Base-by-base conservation (phyloP, 2,329 filamentous ascomycete species). In the Neospermospora avenae region DNA sequence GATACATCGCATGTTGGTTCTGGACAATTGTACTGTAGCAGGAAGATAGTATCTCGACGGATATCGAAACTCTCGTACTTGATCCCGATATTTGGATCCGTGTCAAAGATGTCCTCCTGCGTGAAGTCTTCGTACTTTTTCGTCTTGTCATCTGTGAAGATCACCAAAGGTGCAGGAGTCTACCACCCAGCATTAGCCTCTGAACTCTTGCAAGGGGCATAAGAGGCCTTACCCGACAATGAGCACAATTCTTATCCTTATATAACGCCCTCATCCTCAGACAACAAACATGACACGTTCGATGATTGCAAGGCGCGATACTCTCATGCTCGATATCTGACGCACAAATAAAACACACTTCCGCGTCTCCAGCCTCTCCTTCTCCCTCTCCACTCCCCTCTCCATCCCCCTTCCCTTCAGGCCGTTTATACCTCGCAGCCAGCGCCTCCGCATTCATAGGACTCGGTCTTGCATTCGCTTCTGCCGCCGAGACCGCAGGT, bases 311-410 rank as follows among this genome's bases (percentile, higher is more conserved):
- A 20, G 95, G 93, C 34, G 93, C 87, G 65, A 99, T 86, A 10
- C 93, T 89, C 69, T 91, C 87, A 77, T 98, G 92, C 52, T 89
- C 85, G 51, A 99, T 88, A 2, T 88, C 85, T 66, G 93, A 96
- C 59, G 95, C 93, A 76, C 95, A 99, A 71, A 99, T 99, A 76
- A 98, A 98, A 83, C 95, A 99, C 63, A 97, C 84, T 64, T 97
- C 92, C 25, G 81, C 87, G 58, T 92, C 89, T 2, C 28, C 28
- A 31, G 81, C 87, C 58, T 92, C 89, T 3, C 34, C 53, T 61
- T 63, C 71, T 45, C 35, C 67, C 49, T 41, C 53, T 61, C 64
- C 71, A 48, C 35, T 67, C 49, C 39, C 65, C 49, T 49, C 62
- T 59, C 34, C 60, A 39, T 39, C 41, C 58, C 24, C 37, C 37